Conservation (phyloP, 192 early-diverging fungal genomes). For the Coemansia sp. region DNA sequence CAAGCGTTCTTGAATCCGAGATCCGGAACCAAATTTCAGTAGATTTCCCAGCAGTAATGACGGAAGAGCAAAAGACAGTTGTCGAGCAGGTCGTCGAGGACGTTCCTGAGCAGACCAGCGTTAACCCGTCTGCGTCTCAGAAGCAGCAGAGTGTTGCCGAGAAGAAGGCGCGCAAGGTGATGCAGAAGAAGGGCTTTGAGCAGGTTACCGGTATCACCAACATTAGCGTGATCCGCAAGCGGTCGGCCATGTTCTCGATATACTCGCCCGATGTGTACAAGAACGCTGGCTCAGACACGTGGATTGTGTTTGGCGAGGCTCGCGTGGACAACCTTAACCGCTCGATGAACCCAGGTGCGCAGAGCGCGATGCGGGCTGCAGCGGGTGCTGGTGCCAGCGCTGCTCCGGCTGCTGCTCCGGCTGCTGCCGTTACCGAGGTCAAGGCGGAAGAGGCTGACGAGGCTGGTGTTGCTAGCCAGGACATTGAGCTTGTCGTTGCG, state of each 20-base stretch:
- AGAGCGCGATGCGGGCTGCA: conserved; percentile 52
- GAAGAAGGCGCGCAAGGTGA: conserved; percentile 96
- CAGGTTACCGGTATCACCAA: conserved; percentile 80
- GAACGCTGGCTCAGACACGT: conserved; percentile 81
- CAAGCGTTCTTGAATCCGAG: conserved; percentile 4
- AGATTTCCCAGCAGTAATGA: conserved; percentile 27
- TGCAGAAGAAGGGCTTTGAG: conserved; percentile 88
- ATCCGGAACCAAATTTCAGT: not conserved
- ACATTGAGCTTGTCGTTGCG: conserved; percentile 90
- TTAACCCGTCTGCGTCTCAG: conserved; percentile 22
- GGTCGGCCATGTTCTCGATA: conserved; percentile 83
- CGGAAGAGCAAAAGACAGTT: conserved; percentile 40
- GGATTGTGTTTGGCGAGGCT: conserved; percentile 96
- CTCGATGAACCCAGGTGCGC: conserved; percentile 60
- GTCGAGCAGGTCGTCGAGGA: conserved; percentile 46
- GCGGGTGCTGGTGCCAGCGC: conserved; percentile 36
- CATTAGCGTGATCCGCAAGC: conserved; percentile 83
- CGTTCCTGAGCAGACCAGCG: conserved; percentile 24
- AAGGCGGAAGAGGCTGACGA: conserved; percentile 58
- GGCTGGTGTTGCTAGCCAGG: conserved; percentile 78
- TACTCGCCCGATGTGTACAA: conserved; percentile 91
- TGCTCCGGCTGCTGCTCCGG: conserved; percentile 27
- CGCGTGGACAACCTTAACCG: conserved; percentile 79
- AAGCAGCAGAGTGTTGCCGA: conserved; percentile 76
- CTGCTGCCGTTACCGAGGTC: conserved; percentile 12